phyloP scores from a whole-genome alignment of 2,329 filamentous ascomycete species.

The Phoma sp. region DNA sequence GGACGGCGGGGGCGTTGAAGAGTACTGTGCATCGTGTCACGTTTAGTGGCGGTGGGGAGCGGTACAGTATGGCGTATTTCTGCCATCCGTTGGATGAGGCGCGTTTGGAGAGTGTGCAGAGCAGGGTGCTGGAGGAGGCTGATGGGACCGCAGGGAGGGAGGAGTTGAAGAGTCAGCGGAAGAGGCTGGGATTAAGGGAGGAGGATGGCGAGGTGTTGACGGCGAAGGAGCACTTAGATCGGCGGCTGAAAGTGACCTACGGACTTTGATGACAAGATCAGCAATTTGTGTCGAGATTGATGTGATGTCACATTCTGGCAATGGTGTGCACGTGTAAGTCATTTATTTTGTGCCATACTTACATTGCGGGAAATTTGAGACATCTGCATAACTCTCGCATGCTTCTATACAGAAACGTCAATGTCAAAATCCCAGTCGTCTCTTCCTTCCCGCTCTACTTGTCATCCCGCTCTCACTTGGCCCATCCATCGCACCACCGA shows the following conservation, averaged over 20 bases:
- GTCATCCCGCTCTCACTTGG: slow-evolving; percentile 29
- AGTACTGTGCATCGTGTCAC: slow-evolving; percentile 90
- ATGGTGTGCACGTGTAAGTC: too few species aligned
- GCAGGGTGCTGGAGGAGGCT: slow-evolving; percentile 52
- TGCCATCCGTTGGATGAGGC: slow-evolving; percentile 65
- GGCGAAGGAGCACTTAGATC: slow-evolving; percentile 64
- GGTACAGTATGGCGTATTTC: slow-evolving; percentile 68
- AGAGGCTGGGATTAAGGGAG: slow-evolving; percentile 51
- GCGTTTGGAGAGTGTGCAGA: slow-evolving; percentile 62
- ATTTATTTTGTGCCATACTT: too few species aligned
- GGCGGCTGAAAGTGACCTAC: slow-evolving; percentile 65
- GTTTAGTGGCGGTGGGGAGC: slow-evolving; percentile 59
- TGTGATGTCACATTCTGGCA: too few species aligned
- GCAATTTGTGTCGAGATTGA: too few species aligned
- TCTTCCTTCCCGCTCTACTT: slow-evolving; percentile 34
- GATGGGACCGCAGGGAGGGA: slow-evolving; percentile 42
- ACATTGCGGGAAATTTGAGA: background rate
- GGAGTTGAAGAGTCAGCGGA: slow-evolving; percentile 46
- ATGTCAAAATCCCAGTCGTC: slow-evolving; percentile 19
- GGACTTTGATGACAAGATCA: slow-evolving; percentile 37
- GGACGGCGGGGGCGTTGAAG: slow-evolving; percentile 87
- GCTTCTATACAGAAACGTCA: background rate
- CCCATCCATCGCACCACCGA: slow-evolving; percentile 45
- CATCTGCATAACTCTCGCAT: background rate
- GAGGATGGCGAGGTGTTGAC: slow-evolving; percentile 56